Conservation (phyloP, 1,139 yeast genomes). For the Pichia sp. region DNA sequence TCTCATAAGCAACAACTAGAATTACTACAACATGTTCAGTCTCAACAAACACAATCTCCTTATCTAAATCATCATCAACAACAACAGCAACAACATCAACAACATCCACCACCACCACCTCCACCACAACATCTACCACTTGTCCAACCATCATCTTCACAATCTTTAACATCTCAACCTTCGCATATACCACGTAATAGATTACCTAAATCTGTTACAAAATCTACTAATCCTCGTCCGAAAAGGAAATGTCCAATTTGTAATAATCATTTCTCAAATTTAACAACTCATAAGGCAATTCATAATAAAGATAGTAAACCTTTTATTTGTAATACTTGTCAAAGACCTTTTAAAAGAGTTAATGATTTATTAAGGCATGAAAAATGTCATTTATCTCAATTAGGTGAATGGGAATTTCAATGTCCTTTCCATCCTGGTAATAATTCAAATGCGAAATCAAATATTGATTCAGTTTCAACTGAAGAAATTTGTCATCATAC, state of each 20-base stretch:
- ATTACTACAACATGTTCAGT: background rate
- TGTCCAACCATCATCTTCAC: background rate
- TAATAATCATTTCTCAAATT: constrained; percentile 63
- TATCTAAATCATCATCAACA: background rate
- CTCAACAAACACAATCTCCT: background rate
- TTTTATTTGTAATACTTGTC: constrained; percentile 68
- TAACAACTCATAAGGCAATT: constrained; percentile 81
- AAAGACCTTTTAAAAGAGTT: constrained; percentile 80
- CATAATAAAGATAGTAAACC: constrained; percentile 75
- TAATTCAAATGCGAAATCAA: background rate
- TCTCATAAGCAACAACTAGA: background rate
- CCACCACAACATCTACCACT: constrained; percentile 3
- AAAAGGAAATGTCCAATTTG: constrained; percentile 85
- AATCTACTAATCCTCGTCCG: constrained; percentile 33
- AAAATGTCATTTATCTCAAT: constrained; percentile 74
- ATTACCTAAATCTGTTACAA: constrained; percentile 1
- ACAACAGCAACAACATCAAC: constrained; percentile 8
- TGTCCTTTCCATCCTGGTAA: constrained; percentile 33
- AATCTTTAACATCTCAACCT: background rate
- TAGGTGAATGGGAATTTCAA: constrained; percentile 45
- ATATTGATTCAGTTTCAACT: no score
- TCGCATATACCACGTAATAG: background rate
- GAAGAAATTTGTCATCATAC: constrained; percentile 55
- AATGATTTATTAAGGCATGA: constrained; percentile 80
- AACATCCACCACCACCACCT: constrained; percentile 5